phyloP scores from a whole-genome alignment of 306 rosid genomes.

The Fagus crenata region DNA sequence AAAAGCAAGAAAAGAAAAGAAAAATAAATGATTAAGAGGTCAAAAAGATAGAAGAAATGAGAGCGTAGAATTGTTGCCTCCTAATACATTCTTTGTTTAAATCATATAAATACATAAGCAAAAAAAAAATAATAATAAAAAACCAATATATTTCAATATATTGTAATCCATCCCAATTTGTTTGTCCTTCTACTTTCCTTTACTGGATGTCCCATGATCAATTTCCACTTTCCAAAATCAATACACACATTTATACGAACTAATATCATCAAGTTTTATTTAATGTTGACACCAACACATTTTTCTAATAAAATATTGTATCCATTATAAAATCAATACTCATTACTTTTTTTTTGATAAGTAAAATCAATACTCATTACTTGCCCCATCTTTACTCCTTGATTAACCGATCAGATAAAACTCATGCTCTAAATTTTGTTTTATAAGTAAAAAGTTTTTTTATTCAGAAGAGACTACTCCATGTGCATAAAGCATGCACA shows the following conservation, averaged over 20 bases:
- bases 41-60: conserved; percentile 1
- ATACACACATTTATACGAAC: neutral
- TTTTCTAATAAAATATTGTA: neutral
- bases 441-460: too few relatives aligned
- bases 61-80: neutral
- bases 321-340: neutral
- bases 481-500: too few relatives aligned
- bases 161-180: neutral
- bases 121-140: neutral
- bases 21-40: neutral
- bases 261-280: neutral
- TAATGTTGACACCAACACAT: neutral
- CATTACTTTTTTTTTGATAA: too few relatives aligned
- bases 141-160: neutral
- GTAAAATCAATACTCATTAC: neutral
- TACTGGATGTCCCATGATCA: neutral
- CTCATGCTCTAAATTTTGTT: neutral
- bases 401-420: neutral
- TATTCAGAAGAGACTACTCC: too few relatives aligned
- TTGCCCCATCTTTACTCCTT: neutral
- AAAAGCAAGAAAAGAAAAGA: neutral
- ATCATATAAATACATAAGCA: neutral
- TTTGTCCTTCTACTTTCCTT: neutral
- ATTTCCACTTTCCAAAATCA: neutral
- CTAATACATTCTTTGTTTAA: neutral